Evolutionary conservation across 2,329 filamentous ascomycete species (phyloP).

Genomic region (Sporothrix variecibatus): DNA sequence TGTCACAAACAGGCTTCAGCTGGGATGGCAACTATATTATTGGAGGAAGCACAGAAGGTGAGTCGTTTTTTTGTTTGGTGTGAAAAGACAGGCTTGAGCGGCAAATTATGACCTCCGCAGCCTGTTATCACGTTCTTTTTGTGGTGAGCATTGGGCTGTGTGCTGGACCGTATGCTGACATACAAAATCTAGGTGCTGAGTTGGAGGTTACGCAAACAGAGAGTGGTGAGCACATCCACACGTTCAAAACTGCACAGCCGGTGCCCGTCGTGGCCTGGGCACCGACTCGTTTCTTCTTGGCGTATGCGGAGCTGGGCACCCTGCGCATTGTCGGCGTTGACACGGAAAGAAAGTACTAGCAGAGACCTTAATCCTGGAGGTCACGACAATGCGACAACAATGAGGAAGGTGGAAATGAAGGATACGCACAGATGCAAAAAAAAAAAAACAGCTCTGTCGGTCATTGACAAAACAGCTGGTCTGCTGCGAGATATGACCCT

Average conservation of each 20-base stretch:
- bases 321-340: conserved; percentile 69
- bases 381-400: background rate
- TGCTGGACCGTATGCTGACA: background rate
- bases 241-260: conserved; percentile 66
- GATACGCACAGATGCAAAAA: background rate
- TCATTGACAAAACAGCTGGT: background rate
- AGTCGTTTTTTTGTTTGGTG: conserved; percentile 29
- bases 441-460: background rate
- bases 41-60: conserved; percentile 72
- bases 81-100: background rate
- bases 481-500: background rate
- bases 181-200: conserved; percentile 50
- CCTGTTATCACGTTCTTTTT: background rate
- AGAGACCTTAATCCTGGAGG: background rate
- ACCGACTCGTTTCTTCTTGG: conserved; percentile 71
- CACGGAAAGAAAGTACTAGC: conserved; percentile 45
- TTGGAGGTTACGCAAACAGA: conserved; percentile 72
- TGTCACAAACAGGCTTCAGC: conserved; percentile 61
- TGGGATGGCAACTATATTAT: conserved; percentile 77
- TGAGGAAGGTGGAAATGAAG: background rate
- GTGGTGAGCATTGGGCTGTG: background rate
- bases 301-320: conserved; percentile 69
- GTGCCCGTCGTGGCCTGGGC: conserved; percentile 74
- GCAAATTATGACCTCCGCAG: background rate
- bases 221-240: conserved; percentile 71